Conservation (phyloP, 1,284 basidiomycete species). For the Trametes sp. region DNA sequence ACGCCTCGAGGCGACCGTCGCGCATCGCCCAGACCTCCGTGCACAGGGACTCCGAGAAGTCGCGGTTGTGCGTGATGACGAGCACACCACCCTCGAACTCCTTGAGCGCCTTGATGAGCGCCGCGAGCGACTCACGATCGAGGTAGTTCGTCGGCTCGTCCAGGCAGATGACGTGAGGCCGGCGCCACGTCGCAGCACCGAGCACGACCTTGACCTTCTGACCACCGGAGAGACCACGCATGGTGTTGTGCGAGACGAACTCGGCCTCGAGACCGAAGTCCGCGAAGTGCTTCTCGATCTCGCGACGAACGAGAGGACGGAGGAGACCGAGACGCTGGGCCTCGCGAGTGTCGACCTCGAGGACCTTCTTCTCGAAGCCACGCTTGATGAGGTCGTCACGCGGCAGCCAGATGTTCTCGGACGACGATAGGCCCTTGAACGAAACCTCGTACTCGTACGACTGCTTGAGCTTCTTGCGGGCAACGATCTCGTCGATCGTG, state of each 20-base stretch:
- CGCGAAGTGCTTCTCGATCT: constrained; percentile 98
- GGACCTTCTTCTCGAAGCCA: constrained; percentile 98
- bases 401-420: constrained; percentile 96
- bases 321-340: constrained; percentile 96
- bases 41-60: constrained; percentile 97
- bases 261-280: constrained; percentile 97
- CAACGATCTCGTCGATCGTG: constrained; percentile 89
- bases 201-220: constrained; percentile 99
- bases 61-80: constrained; percentile 96
- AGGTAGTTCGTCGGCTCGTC: constrained; percentile 99
- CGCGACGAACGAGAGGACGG: constrained; percentile 95
- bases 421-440: constrained; percentile 91
- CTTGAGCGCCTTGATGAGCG: constrained; percentile 96
- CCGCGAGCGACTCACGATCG: constrained; percentile 97
- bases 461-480: constrained; percentile 98
- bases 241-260: constrained; percentile 96
- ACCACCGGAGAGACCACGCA: constrained; percentile 98
- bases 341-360: constrained; percentile 97
- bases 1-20: constrained; percentile 91
- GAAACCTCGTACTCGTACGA: constrained; percentile 98
- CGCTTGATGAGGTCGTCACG: constrained; percentile 97
- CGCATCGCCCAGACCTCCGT: constrained; percentile 94
- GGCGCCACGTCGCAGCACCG: constrained; percentile 97
- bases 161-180: constrained; percentile 96
- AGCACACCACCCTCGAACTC: constrained; percentile 97